Percentiles rank a stretch among this genome's conserved stretches.
Conservation (phyloP, 768 basidiomycete genomes). For the Sarcodon aspratus region DNA sequence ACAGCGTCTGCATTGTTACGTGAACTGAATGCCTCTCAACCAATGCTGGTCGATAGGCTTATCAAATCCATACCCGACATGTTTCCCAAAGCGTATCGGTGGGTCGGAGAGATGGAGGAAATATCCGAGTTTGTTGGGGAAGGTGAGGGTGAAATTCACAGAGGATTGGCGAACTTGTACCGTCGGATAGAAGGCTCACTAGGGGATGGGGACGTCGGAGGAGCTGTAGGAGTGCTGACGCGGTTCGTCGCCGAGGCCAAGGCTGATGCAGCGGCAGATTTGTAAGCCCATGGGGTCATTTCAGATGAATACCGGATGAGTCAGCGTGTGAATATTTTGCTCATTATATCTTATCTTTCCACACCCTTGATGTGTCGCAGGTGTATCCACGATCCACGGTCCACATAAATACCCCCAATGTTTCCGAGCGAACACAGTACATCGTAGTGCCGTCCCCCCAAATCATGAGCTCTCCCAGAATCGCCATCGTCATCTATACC, state of each 20-base stretch:
- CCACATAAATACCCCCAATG: too few species aligned
- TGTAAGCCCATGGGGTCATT: background rate
- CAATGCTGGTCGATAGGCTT: conserved; percentile 28
- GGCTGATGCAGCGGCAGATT: conserved; percentile 9
- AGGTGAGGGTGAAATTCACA: conserved; percentile 31
- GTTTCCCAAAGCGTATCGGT: conserved; percentile 55
- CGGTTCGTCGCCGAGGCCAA: conserved; percentile 37
- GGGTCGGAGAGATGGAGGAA: conserved; percentile 55
- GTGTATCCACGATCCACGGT: too few species aligned
- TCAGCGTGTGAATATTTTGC: too few species aligned
- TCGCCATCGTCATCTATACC: conserved; percentile 68
- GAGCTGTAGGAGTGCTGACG: conserved; percentile 28
- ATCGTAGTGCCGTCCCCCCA: too few species aligned
- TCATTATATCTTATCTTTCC: too few species aligned
- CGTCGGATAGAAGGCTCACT: conserved; percentile 29
- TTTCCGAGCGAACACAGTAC: too few species aligned
- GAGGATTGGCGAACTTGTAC: conserved; percentile 35
- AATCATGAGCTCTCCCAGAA: conserved; percentile 24
- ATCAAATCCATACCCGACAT: conserved; percentile 29
- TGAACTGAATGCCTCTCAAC: conserved; percentile 37
- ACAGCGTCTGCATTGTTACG: conserved; percentile 45
- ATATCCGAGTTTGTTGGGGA: conserved; percentile 44
- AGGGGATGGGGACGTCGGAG: conserved; percentile 18
- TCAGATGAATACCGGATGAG: too few species aligned
- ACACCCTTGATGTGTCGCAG: too few species aligned